Base-by-base conservation (phyloP, 345 rosid species). In the Eucalyptus curtisii region DNA sequence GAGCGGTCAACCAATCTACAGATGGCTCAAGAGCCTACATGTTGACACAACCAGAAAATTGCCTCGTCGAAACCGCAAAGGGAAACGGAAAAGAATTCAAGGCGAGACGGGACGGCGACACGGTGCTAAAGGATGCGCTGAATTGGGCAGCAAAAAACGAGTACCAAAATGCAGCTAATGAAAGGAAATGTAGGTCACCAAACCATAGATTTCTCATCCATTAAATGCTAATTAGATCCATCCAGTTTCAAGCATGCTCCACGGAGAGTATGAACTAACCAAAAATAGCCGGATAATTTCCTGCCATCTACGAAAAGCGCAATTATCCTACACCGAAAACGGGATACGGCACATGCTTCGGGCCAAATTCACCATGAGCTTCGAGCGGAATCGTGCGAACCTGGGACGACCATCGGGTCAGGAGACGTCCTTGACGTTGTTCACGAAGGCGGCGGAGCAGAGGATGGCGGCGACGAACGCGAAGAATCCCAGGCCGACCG, bases 391-490 rank as follows among this genome's bases (percentile, higher is more conserved):
- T 37, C 42, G 20, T 37, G 82, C 82, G 25, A 87, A 53, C 86
- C 49, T 49, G 76, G 52, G 40, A 47, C 68, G 45, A 45, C 84
- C 22, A 13, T 42, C 79, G 47, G 55, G 76, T 89, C 88, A 89
- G 50, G 88, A 31, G 47, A 85, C 90, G 45, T 88, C 88, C 93
- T 92, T 96, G 91, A 92, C 94, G 90, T 96, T 95, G 91, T 93
- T 93, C 87, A 96, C 85, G 94, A 97, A 97, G 89, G 99, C 98
- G 66, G 93, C 96, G 59, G 95, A 94, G 91, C 99, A 97, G 81
- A 97, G 96, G 79, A 97, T 86, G 71, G 94, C 91, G 86, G 98
- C 94, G 61, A 95, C 92, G 90, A 95, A 91, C 79, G 95, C 92
- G 91, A 96, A 97, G 89, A 96, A 90, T 15, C 96, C 96, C 64